Evolutionary conservation across 192 early-diverging fungal species (phyloP), one percentile per base, ranked within the genome.

Genomic region (Diversispora eburnea): DNA sequence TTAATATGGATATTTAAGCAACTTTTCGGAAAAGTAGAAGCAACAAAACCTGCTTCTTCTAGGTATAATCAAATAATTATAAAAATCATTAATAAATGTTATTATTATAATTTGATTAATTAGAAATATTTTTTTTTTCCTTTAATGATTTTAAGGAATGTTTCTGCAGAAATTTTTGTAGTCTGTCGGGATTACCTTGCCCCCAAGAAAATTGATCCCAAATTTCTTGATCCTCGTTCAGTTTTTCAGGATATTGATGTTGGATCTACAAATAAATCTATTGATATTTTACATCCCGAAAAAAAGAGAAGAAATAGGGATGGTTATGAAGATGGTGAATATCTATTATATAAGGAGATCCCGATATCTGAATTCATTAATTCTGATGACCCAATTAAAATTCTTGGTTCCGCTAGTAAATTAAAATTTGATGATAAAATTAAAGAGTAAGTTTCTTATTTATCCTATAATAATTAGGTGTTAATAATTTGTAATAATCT

Each of bases 161-260:
- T 99, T 10, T 99, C 97, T 62, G 97, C 97, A 7, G 97, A 99
- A 90, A 99, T 99, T 73, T 99, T 96, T 84, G 95, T 99, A 39
- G 94, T 99, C 7, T 99, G 97, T 84, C 84, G 88, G 39, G 94
- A 93, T 71, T 99, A 88, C 80, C 83, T 93, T 79, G 94, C 95
- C 0, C 95, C 95, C 54, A 95, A 95, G 79, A 92, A 94, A 79
- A 92, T 99, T 77, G 97, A 99, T 80, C 92, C 95, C 55, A 84
- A 88, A 60, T 88, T 99, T 77, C 85, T 99, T 61, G 96, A 98
- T 77, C 88, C 95, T 52, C 94, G 93, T 76, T 87, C 91, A 60
- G 97, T 97, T 33, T 99, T 99, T 80, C 91, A 94, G 75, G 95
- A 99, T 65, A 79, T 97, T 54, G 90, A 95, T 65, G 85, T 88